These are phyloP conservation scores for Dissophora ornata DNA, from an alignment of 192 early-diverging fungal species.

Conservation along the genomic window DNA sequence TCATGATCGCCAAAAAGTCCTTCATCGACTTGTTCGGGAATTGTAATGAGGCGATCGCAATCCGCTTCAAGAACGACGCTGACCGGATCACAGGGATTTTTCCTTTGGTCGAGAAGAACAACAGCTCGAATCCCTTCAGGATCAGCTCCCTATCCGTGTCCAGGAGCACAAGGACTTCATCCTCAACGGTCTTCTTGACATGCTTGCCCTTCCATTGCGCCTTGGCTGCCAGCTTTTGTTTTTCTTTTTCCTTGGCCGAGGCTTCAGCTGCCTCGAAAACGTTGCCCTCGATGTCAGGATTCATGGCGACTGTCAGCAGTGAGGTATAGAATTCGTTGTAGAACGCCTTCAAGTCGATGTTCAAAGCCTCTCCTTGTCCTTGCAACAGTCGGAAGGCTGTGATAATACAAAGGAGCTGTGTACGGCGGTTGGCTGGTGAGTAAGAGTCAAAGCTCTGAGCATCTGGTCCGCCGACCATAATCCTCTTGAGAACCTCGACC, in stretches of 20 bases:
- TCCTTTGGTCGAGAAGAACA: constrained; percentile 78
- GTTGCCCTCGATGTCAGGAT: constrained; percentile 71
- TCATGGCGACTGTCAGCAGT: constrained; percentile 74
- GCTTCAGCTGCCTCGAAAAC: constrained; percentile 49
- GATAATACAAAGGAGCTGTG: constrained; percentile 87
- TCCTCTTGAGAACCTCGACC: constrained; percentile 83
- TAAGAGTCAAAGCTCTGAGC: constrained; percentile 56
- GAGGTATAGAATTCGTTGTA: constrained; percentile 86
- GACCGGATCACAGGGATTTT: constrained; percentile 83
- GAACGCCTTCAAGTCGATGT: constrained; percentile 93
- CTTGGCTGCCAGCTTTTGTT: constrained; percentile 39
- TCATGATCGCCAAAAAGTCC: constrained; percentile 73
- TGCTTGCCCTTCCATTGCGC: constrained; percentile 45
- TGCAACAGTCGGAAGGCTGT: constrained; percentile 89
- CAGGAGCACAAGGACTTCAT: constrained; percentile 56
- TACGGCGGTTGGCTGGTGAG: constrained; percentile 66
- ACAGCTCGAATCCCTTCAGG: constrained; percentile 84
- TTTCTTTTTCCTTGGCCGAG: constrained; percentile 47
- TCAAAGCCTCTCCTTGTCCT: constrained; percentile 93
- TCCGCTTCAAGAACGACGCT: constrained; percentile 91
- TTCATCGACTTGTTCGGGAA: constrained; percentile 81
- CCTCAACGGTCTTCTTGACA: constrained; percentile 37
- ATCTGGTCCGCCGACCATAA: constrained; percentile 72
- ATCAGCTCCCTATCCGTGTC: constrained; percentile 84
- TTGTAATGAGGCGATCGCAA: constrained; percentile 76